phyloP scores from a whole-genome alignment of 805 yeast species.

The Wickerhamiella parazyma region DNA sequence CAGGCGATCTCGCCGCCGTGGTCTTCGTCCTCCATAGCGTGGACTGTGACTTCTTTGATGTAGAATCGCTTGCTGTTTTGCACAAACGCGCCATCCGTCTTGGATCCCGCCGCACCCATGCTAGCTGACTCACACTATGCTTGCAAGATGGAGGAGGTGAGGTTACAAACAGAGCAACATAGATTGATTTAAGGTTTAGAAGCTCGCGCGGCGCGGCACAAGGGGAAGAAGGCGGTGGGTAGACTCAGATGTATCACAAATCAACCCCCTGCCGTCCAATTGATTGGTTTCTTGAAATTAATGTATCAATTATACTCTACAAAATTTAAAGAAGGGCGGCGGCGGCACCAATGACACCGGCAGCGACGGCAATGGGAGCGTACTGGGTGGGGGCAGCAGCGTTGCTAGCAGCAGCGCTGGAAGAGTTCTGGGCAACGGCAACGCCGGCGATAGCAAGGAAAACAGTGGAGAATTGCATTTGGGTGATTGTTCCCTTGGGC shows the following conservation, averaged over 20 bases:
- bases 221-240: too few relatives aligned
- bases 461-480: constrained; percentile 9
- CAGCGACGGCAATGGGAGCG: constrained; percentile 6
- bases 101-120: constrained; percentile 20
- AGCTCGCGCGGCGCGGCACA: too few relatives aligned
- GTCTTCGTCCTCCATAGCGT: constrained; percentile 15
- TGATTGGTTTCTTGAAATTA: neutral
- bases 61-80: constrained; percentile 13
- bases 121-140: neutral
- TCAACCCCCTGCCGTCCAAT: too few relatives aligned
- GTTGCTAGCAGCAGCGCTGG: constrained; percentile 7
- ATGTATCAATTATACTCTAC: neutral
- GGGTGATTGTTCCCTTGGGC: neutral
- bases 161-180: too few relatives aligned
- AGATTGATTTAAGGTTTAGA: too few relatives aligned
- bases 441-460: constrained; percentile 6
- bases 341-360: constrained; percentile 6
- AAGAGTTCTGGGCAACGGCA: constrained; percentile 4
- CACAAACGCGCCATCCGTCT: constrained; percentile 10
- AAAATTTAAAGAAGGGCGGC: constrained; percentile 4
- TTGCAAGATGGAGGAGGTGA: neutral
- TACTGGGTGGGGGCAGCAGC: constrained; percentile 1
- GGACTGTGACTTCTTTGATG: constrained; percentile 13
- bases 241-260: too few relatives aligned
- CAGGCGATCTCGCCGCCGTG: constrained; percentile 4